phyloP scores from a whole-genome alignment of 345 rosid genomes.

The Salix caprea region DNA sequence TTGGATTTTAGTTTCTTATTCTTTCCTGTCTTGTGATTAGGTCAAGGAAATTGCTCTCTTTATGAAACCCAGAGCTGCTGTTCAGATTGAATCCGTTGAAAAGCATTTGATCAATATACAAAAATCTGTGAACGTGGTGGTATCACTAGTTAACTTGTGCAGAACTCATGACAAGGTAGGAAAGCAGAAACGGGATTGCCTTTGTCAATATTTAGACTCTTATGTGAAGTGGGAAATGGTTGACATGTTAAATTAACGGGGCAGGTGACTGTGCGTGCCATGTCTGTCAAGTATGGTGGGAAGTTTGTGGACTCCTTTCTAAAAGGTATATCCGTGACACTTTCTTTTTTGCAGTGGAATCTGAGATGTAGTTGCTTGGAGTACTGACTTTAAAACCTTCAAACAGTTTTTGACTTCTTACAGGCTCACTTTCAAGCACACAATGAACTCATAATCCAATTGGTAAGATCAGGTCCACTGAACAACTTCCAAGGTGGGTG shows the following conservation, averaged over 20 bases:
- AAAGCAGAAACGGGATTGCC: background rate
- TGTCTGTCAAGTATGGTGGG: constrained; percentile 88
- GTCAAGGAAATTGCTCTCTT: constrained; percentile 45
- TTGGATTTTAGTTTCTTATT: background rate
- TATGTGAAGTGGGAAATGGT: background rate
- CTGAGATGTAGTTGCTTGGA: constrained; percentile 6
- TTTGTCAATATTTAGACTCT: background rate
- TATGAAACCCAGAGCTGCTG: constrained; percentile 36
- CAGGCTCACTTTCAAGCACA: constrained; percentile 63
- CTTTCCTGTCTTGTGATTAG: constrained; percentile 29
- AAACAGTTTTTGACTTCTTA: constrained; percentile 67
- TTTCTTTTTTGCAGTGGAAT: background rate
- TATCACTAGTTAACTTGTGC: constrained; percentile 70
- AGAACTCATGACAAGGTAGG: constrained; percentile 64
- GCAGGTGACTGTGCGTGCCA: constrained; percentile 62
- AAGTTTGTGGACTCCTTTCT: constrained; percentile 71
- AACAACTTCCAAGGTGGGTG: background rate
- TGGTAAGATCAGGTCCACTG: constrained; percentile 41
- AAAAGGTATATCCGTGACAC: constrained; percentile 45
- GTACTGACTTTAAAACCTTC: constrained; percentile 16
- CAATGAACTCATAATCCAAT: constrained; percentile 49
- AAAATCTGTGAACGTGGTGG: constrained; percentile 60
- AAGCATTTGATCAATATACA: constrained; percentile 43
- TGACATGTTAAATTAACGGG: constrained; percentile 13
- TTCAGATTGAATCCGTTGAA: constrained; percentile 38